Base-by-base conservation (phyloP, 2,329 filamentous ascomycete genomes). In the Penicillium sp. region DNA sequence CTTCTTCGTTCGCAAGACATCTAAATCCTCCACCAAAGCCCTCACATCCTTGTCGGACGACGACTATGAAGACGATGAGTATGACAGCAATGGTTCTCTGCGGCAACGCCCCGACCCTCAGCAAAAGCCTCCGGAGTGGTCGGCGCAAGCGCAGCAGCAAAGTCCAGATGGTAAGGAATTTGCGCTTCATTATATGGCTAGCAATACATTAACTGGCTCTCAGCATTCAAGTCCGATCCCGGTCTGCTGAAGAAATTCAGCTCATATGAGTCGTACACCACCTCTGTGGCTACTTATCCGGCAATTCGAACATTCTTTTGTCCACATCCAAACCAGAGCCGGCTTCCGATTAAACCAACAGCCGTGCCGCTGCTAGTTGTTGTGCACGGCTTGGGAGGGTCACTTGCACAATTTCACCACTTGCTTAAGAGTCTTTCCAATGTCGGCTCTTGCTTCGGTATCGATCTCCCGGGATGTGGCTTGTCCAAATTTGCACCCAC, bases 301-400 rank as follows among this genome's bases (percentile, higher is more conserved):
- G 79, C 77, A 26, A 77, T 97, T 52, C 82, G 91, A 46, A 83
- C 90, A 35, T 96, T 97, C 67, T 90, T 86, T 69, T 81, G 85
- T 46, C 80, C 81, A 44, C 93, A 96, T 69, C 79, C 83, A 16
- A 89, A 96, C 62, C 82, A 84, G n/a, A 80, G 84, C 49, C 87
- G 93, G 65, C 77, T 97, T 3, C 89, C 88, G 2, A 78, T 75
- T 34, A 77, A 82, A 51, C 87, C 88, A 1, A 77, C 79, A 0
- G 84, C 87, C 0, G 71, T 96, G 9, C 93, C 93, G 1, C 72
- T 98, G 8, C 73, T 97, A 3, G 89, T 97, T 35, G 95, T 94
- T 63, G 77, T 97, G 47, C 93, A 97, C 62, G 93, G 93, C 1
- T 77, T 97, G 8, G 93, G 91, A n/a, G 93, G 93, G 40, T 95